Conservation (phyloP, 352 stramenopile genomes). For the Globisporangium paddicum region DNA sequence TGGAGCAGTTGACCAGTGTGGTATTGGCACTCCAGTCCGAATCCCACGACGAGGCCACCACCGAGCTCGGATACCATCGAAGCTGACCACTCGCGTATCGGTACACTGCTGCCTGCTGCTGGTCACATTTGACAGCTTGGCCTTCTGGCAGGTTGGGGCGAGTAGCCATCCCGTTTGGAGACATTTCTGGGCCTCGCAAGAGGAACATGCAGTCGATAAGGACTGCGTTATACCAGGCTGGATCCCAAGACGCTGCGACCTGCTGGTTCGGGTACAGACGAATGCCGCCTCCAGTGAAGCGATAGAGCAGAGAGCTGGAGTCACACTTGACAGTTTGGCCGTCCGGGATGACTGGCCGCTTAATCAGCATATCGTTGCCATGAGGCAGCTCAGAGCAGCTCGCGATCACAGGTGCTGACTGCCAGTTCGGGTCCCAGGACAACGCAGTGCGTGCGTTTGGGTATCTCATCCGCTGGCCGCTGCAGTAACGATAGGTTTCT, state of each 20-base stretch:
- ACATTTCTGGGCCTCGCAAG: not conserved
- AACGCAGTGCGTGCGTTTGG: constrained; percentile 6
- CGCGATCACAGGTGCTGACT: not conserved
- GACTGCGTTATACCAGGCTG: constrained; percentile 4
- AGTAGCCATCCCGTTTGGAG: not conserved
- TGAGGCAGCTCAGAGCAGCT: constrained; percentile 5
- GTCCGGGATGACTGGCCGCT: constrained; percentile 7
- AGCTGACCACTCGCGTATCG: constrained; percentile 13
- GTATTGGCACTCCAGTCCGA: constrained; percentile 9
- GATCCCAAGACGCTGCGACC: constrained; percentile 13
- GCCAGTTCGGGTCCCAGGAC: constrained; percentile 21
- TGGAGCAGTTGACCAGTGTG: constrained; percentile 17
- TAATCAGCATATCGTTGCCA: constrained; percentile 17
- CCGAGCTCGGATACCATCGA: constrained; percentile 17
- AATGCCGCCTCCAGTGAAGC: constrained; percentile 1
- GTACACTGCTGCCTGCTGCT: constrained; percentile 7
- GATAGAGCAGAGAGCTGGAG: not conserved
- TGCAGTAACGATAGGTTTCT: constrained; percentile 6
- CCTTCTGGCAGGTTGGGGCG: constrained; percentile 2
- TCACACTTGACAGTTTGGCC: constrained; percentile 18
- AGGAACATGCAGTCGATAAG: not conserved
- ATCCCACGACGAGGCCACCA: constrained; percentile 23
- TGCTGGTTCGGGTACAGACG: constrained; percentile 7
- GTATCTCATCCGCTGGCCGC: constrained; percentile 11
- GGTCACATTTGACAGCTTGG: constrained; percentile 12